phyloP scores from a whole-genome alignment of 441 rosid species.

The Hura crepitans region DNA sequence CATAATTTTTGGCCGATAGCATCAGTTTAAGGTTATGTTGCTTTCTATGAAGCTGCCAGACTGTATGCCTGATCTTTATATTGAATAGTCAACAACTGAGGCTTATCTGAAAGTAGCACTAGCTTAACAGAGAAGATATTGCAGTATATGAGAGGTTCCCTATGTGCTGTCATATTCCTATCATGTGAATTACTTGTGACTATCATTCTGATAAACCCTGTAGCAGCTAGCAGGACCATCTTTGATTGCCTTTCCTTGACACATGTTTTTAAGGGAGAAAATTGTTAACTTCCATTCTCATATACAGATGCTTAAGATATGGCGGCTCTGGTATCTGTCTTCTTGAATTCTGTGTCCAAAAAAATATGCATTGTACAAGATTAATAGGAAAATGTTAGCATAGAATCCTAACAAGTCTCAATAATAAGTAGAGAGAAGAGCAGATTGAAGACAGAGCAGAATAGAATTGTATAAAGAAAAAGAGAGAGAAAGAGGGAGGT shows the following conservation, averaged over 20 bases:
- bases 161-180: neutral
- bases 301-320: conserved; percentile 6
- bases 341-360: neutral
- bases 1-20: neutral
- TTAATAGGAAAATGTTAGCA: neutral
- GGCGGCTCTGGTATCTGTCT: neutral
- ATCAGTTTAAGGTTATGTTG: neutral
- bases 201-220: neutral
- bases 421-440: no score
- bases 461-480: no score
- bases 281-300: neutral
- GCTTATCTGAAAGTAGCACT: neutral
- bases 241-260: neutral
- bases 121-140: neutral
- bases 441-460: no score
- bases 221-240: neutral
- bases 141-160: neutral
- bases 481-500: no score
- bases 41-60: neutral
- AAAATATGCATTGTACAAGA: neutral
- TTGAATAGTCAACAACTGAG: neutral
- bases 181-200: neutral
- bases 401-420: no score
- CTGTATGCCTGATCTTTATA: neutral
- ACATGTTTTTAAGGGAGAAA: neutral